Percentiles rank a stretch among this genome's conserved stretches.
Evolutionary conservation across 768 basidiomycete genomes (phyloP).

Genomic region (Psilocybe azurescens): DNA sequence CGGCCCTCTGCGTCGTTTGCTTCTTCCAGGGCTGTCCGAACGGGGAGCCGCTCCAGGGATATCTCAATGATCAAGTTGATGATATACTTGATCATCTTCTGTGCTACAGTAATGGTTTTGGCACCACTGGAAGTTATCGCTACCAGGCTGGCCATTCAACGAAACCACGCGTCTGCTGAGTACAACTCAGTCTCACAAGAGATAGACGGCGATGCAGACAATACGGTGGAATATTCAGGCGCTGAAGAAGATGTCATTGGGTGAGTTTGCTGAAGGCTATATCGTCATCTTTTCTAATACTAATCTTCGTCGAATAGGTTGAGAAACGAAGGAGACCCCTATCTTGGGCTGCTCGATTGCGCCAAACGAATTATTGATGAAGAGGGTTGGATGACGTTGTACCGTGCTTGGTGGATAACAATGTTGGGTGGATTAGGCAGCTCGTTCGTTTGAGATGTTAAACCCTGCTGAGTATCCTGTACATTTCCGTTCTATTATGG

Average conservation of each 20-base stretch:
- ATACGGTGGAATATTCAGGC: constrained; percentile 66
- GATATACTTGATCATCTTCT: constrained; percentile 62
- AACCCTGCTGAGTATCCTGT: background rate
- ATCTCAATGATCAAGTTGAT: constrained; percentile 54
- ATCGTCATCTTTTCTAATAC: constrained; percentile 5
- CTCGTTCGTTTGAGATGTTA: constrained; percentile 47
- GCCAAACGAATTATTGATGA: constrained; percentile 78
- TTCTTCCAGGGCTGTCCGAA: constrained; percentile 46
- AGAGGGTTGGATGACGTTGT: constrained; percentile 76
- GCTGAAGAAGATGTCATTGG: constrained; percentile 86
- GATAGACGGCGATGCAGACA: constrained; percentile 67
- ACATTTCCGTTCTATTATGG: background rate
- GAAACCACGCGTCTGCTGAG: constrained; percentile 79
- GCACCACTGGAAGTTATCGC: constrained; percentile 83
- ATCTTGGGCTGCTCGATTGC: constrained; percentile 75
- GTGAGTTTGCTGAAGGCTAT: constrained; percentile 41
- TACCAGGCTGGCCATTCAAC: constrained; percentile 81
- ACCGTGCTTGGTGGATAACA: constrained; percentile 89
- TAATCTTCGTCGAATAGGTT: constrained; percentile 46
- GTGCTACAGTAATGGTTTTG: constrained; percentile 61
- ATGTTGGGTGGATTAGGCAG: constrained; percentile 64
- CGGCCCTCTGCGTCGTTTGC: constrained; percentile 49
- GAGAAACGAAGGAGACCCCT: constrained; percentile 81
- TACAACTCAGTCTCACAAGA: constrained; percentile 80
- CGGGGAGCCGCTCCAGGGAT: constrained; percentile 40